Percentiles rank a stretch among this genome's conserved stretches.
Conservation (phyloP, 2,329 filamentous ascomycete species). For the Thielaviopsis ethacetica region DNA sequence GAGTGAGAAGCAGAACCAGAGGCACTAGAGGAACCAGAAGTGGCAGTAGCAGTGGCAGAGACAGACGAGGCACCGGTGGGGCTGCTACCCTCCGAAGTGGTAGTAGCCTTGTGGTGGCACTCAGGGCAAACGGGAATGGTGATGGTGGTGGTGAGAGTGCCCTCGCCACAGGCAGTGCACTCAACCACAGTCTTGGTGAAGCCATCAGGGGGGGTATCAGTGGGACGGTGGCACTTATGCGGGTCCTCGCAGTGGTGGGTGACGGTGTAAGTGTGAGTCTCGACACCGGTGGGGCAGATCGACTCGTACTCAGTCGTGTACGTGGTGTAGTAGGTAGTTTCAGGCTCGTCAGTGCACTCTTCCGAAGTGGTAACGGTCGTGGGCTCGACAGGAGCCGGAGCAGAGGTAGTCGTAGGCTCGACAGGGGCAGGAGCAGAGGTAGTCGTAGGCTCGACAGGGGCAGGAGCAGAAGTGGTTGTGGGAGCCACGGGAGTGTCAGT, state of each 20-base stretch:
- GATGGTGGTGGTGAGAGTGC: background rate
- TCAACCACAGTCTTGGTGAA: conserved; percentile 10
- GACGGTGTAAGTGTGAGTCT: conserved; percentile 12
- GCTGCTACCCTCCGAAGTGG: background rate
- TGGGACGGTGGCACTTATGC: conserved; percentile 4
- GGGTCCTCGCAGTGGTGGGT: conserved; percentile 9
- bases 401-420: background rate
- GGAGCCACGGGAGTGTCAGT: background rate
- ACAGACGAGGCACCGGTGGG: background rate
- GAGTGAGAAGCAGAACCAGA: background rate
- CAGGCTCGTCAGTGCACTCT: background rate
- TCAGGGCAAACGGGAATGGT: background rate
- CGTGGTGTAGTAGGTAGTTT: background rate
- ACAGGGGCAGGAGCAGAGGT: background rate
- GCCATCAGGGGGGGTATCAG: conserved; percentile 7
- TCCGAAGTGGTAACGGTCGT: background rate
- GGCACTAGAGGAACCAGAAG: background rate
- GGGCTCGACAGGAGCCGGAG: background rate
- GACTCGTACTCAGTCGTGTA: conserved; percentile 10
- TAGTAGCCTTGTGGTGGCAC: background rate
- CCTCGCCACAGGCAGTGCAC: conserved; percentile 7
- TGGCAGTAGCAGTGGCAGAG: background rate
- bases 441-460: background rate
- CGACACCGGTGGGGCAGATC: conserved; percentile 9
- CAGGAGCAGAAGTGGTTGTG: background rate